Evolutionary conservation across 352 stramenopile species (phyloP), one percentile per base, ranked within the genome.

Genomic region (Aphanomyces euteiches): DNA sequence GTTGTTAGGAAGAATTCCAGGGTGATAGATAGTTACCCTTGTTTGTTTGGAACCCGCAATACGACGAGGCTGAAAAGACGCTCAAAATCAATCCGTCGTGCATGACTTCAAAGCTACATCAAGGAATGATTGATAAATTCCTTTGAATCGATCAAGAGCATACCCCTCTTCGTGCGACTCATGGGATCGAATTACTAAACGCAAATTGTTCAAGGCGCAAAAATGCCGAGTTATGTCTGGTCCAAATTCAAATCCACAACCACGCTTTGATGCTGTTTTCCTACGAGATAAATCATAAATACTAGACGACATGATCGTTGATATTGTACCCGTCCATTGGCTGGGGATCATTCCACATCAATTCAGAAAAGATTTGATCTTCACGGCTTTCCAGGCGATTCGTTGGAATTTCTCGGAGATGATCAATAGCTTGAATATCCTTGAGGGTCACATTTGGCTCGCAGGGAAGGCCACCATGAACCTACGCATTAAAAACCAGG

Each of bases 131-230:
- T 37, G 50, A 3, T 37, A 12, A 1, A 58, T 7, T 37, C 50
- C 7, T 37, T 12, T 19, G 36, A 17, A 58, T 19, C 19, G 13
- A 58, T 77, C 74, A 21, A 92, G 90, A 36, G 95, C 85, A 66
- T 94, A 98, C 0, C 93, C 93, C 77, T 97, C 82, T 74, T 92
- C 80, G 56, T 95, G 85, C 66, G 90, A 98, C 73, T 98, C 92
- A 65, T 98, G 93, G 1, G 89, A 97, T n/a, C 93, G 89, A 73
- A 98, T 96, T 34, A 98, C 85, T 2, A 98, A 76, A 41, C 78
- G 90, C 12, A 97, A 73, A 39, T 83, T 74, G 72, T 98, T 98
- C 8, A 82, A 69, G 12, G 79, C 66, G 28, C 92, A 96, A 74
- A 98, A 98, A 2, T 81, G 75, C 59, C 92, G 83, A 0, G 92